phyloP scores from a whole-genome alignment of 2,329 filamentous ascomycete species.

The Epichloe elymi region DNA sequence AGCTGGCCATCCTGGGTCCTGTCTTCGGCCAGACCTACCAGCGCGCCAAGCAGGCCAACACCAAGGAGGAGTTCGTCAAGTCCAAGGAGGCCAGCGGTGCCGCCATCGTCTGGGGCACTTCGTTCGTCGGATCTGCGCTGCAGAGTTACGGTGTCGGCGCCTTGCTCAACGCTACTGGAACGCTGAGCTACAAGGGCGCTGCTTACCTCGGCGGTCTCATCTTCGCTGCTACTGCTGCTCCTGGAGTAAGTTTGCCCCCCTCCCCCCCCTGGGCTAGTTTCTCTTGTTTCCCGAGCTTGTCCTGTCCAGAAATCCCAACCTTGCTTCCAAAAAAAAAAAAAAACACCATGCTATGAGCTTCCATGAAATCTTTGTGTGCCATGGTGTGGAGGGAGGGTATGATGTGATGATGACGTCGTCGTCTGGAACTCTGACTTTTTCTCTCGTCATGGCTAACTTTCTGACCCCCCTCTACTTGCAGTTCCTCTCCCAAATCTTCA shows the following conservation, averaged over 20 bases:
- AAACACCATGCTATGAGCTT: not conserved
- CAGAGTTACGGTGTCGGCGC: conserved; percentile 85
- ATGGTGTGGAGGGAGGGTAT: not conserved
- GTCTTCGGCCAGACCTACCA: conserved; percentile 93
- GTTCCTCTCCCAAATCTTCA: conserved; percentile 77
- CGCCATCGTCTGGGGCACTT: conserved; percentile 80
- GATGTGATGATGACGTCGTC: not conserved
- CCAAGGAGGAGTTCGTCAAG: conserved; percentile 90
- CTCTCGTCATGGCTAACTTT: not conserved
- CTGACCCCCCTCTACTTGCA: conserved; percentile 21
- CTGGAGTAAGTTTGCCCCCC: conserved; percentile 46
- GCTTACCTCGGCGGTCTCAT: conserved; percentile 84
- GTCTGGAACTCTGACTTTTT: not conserved
- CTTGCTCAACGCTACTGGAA: conserved; percentile 87
- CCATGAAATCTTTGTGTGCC: not conserved
- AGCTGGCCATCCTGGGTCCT: conserved; percentile 74
- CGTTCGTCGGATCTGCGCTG: conserved; percentile 74
- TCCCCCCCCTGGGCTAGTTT: not conserved
- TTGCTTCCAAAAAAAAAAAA: not conserved
- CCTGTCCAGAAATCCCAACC: not conserved
- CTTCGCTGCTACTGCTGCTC: conserved; percentile 83
- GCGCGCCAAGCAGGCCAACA: conserved; percentile 80
- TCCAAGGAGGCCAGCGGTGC: conserved; percentile 85
- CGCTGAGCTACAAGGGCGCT: conserved; percentile 91
- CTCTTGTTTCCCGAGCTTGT: not conserved